Evolutionary conservation across 2,329 filamentous ascomycete genomes (phyloP).

Genomic region (Phialophora verrucosa): DNA sequence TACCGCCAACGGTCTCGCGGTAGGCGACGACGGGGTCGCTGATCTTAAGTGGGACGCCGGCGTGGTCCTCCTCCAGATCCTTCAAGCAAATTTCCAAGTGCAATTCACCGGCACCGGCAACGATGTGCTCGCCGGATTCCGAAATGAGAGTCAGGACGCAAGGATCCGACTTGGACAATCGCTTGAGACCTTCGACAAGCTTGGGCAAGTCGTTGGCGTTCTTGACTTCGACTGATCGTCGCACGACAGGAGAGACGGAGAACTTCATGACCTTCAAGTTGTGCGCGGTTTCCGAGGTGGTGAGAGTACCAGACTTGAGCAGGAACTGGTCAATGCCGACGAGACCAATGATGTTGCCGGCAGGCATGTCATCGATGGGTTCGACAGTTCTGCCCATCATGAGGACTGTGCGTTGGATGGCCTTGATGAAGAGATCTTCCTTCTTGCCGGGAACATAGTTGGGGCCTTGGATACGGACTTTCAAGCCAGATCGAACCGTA

Average conservation of each 20-base stretch:
- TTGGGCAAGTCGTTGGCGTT: slow-evolving; percentile 99
- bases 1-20: slow-evolving; percentile 88
- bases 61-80: slow-evolving; percentile 99
- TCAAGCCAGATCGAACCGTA: slow-evolving; percentile 96
- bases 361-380: slow-evolving; percentile 97
- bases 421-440: slow-evolving; percentile 99
- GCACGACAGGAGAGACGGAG: slow-evolving; percentile 98
- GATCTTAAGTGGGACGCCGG: slow-evolving; percentile 95
- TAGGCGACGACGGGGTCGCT: slow-evolving; percentile 98
- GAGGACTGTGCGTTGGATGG: slow-evolving; percentile 98
- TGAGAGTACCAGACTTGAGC: slow-evolving; percentile 99
- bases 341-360: slow-evolving; percentile 99
- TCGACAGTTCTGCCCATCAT: slow-evolving; percentile 99
- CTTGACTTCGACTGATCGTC: slow-evolving; percentile 99
- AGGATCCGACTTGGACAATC: slow-evolving; percentile 99
- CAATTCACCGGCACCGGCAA: slow-evolving; percentile 98
- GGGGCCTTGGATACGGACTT: slow-evolving; percentile 99
- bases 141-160: slow-evolving; percentile 90
- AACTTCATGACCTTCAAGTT: slow-evolving; percentile 99
- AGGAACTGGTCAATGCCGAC: slow-evolving; percentile 99
- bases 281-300: slow-evolving; percentile 95
- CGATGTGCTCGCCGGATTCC: slow-evolving; percentile 96
- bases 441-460: slow-evolving; percentile 99
- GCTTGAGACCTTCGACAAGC: slow-evolving; percentile 99
- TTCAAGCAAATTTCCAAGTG: slow-evolving; percentile 99